Evolutionary conservation across 2,329 filamentous ascomycete species (phyloP).

Genomic region (Cladosporium sp.): DNA sequence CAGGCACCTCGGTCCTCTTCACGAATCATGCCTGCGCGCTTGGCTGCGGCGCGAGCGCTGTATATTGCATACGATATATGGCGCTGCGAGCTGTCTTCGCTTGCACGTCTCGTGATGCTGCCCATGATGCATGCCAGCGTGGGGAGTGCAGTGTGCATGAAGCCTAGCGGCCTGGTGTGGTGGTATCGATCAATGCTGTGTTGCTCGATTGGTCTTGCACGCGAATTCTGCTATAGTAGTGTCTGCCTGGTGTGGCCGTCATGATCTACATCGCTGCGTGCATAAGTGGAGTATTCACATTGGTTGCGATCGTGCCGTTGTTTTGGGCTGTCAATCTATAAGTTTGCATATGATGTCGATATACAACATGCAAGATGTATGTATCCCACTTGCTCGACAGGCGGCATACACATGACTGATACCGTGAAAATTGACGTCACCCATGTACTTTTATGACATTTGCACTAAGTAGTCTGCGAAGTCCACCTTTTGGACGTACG

Average conservation of each 20-base stretch:
- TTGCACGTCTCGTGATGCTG: not conserved
- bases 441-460: too few species aligned
- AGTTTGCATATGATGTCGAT: too few species aligned
- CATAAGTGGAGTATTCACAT: too few species aligned
- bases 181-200: constrained; percentile 4
- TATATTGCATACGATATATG: constrained; percentile 10
- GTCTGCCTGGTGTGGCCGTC: not conserved
- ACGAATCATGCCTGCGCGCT: not conserved
- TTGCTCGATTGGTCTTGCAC: not conserved
- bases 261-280: not conserved
- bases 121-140: not conserved
- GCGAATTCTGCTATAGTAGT: not conserved
- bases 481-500: too few species aligned
- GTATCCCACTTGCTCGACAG: too few species aligned
- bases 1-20: not conserved
- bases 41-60: constrained; percentile 4
- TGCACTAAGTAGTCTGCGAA: too few species aligned
- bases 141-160: not conserved
- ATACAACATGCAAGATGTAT: too few species aligned
- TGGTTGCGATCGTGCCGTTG: not conserved
- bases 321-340: too few species aligned
- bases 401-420: too few species aligned
- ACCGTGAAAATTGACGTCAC: too few species aligned
- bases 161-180: not conserved
- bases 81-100: not conserved